phyloP scores from a whole-genome alignment of 768 basidiomycete species.

The Lactarius indigo region DNA sequence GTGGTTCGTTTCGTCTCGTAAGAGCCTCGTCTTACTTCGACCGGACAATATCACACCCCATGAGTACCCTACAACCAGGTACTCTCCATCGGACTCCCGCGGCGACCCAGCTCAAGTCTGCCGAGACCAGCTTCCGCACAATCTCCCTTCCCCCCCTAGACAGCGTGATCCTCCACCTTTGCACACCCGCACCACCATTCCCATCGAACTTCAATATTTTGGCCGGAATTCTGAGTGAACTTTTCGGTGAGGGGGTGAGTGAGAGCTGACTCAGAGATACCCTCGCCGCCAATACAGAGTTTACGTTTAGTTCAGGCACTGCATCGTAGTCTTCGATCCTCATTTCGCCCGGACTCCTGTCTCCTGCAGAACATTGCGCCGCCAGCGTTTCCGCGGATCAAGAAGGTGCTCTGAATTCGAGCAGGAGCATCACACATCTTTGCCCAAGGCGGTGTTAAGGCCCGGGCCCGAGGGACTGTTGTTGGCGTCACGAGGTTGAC shows the following conservation, averaged over 20 bases:
- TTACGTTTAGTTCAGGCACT: neutral
- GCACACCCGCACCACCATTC: neutral
- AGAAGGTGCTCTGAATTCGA: neutral
- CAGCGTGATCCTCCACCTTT: too few species aligned
- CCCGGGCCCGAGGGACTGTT: neutral
- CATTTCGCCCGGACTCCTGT: neutral
- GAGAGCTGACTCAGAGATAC: too few species aligned
- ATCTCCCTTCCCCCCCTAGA: neutral
- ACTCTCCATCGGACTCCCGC: neutral
- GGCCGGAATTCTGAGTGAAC: too few species aligned
- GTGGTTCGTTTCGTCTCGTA: neutral
- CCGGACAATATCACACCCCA: neutral
- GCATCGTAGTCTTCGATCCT: neutral
- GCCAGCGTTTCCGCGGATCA: neutral
- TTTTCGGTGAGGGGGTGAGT: too few species aligned
- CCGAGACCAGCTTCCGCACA: neutral
- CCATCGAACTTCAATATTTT: neutral
- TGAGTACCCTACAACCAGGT: neutral
- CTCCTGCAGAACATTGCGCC: too few species aligned
- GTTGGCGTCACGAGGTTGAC: neutral
- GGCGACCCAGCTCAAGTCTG: neutral
- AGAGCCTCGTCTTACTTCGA: neutral
- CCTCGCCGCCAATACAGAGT: too few species aligned
- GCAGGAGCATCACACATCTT: too few species aligned
- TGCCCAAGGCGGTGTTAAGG: too few species aligned